Evolutionary conservation across 805 yeast species (phyloP), one percentile per base, ranked within the genome.

Genomic region (Nakazawaea holstii): DNA sequence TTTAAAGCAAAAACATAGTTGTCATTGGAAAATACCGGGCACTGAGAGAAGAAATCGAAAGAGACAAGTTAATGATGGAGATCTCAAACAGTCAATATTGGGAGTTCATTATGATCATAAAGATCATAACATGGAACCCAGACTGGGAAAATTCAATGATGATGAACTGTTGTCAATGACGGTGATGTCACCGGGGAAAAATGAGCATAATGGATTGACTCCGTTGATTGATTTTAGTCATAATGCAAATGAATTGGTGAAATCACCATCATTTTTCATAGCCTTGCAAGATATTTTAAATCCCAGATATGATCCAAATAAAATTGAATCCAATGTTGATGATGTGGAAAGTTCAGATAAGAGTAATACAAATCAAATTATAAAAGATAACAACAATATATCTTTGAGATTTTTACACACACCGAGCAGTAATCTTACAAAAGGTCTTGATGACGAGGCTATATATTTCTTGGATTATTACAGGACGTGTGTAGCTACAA

Each of bases 401-500:
- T 59, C 15, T 61, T 62, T 1, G 38, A 50, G 58, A 1, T 57
- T 52, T 17, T 53, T 52, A 1, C 40, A 52, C n/a, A 49, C 57
- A 13, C 66, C 68, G 5, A 52, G 59, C 8, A 53, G 60, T 0
- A 50, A 50, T 9, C 48, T 68, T 2, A 56, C 62, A 8, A 48
- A 51, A 6, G 49, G 53, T 2, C 48, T 78, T 9, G 81, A 76
- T 52, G 66, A 66, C 3, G 64, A 70, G 6, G 81, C 76, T 0
- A 53, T 61, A 7, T 58, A 65, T 29, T 68, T 77, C 30, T 72
- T 74, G 52, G 75, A 74, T 44, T 79, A 79, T 52, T 80, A 77
- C 57, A 66, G 74, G 30, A 66, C 74, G 30, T 67, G 67, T 43
- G 66, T 78, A 30, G 76, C 80, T 0, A 64, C 70, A 7, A 66